Evolutionary conservation across 192 early-diverging fungal species (phyloP).

Genomic region (Gryganskiella cystojenkinii): DNA sequence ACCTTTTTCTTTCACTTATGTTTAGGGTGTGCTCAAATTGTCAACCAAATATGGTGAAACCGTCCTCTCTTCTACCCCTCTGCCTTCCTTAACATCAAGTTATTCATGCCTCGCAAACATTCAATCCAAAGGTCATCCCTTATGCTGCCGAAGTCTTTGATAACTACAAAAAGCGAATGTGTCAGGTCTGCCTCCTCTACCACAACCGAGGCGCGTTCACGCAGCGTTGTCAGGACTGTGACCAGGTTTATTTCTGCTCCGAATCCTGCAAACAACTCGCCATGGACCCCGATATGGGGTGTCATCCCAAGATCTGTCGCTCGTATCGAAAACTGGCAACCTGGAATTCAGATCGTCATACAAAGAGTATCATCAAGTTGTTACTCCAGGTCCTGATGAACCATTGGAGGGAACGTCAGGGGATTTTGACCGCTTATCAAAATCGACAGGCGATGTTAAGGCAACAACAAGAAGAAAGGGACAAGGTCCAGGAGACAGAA

Average conservation of each 20-base stretch:
- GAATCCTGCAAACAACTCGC: slow-evolving; percentile 54
- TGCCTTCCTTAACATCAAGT: neutral
- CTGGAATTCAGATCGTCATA: slow-evolving; percentile 66
- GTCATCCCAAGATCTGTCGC: slow-evolving; percentile 58
- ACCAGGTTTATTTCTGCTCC: slow-evolving; percentile 71
- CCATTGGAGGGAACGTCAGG: slow-evolving; percentile 56
- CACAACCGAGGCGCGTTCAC: slow-evolving; percentile 61
- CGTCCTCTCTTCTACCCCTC: no score
- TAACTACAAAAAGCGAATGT: slow-evolving; percentile 69
- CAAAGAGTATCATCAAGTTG: slow-evolving; percentile 73
- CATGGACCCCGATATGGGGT: slow-evolving; percentile 38
- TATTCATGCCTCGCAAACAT: neutral
- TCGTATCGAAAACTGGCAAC: slow-evolving; percentile 67
- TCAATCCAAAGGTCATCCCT: slow-evolving; percentile 33
- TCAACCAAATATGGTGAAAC: no score
- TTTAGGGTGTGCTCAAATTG: no score
- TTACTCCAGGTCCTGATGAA: slow-evolving; percentile 55
- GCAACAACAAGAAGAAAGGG: neutral
- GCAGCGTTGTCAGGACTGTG: slow-evolving; percentile 66
- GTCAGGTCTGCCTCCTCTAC: slow-evolving; percentile 68
- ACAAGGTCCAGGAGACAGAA: neutral
- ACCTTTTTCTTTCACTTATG: neutral
- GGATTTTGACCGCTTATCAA: slow-evolving; percentile 24
- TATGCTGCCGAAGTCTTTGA: slow-evolving; percentile 66
- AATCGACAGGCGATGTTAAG: neutral